Conservation (phyloP, 805 yeast genomes). For the Candida sanyiensis region DNA sequence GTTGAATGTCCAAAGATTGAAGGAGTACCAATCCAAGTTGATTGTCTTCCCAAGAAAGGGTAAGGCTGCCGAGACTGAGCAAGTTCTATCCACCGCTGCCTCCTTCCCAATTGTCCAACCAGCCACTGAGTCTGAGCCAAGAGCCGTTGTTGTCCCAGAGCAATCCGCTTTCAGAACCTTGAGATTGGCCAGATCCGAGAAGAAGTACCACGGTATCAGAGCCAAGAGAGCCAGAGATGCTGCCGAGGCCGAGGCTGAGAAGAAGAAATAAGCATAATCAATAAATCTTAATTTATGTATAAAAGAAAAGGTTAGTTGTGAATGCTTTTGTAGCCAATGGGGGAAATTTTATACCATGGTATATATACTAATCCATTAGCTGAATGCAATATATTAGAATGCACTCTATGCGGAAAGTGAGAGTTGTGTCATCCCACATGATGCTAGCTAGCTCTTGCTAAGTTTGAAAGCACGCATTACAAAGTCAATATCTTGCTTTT, state of each 20-base stretch:
- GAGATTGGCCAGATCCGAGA: conserved; percentile 91
- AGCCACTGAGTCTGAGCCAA: conserved; percentile 66
- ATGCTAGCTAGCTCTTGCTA: too few species aligned
- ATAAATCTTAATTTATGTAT: conserved; percentile 20
- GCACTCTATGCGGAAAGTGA: neutral
- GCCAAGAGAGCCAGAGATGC: conserved; percentile 95
- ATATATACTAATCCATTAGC: too few species aligned
- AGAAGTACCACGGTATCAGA: conserved; percentile 92
- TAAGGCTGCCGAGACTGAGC: conserved; percentile 73
- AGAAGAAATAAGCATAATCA: conserved; percentile 68
- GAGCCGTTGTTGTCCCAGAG: conserved; percentile 72
- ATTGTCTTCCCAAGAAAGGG: conserved; percentile 94
- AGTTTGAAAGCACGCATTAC: too few species aligned
- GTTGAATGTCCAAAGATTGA: conserved; percentile 90
- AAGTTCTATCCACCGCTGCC: conserved; percentile 67
- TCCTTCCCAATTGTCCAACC: conserved; percentile 90
- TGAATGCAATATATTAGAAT: neutral
- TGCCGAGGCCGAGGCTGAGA: conserved; percentile 99
- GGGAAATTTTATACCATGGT: neutral
- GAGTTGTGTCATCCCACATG: neutral
- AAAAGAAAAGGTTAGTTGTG: conserved; percentile 17
- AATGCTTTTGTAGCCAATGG: neutral
- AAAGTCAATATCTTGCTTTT: conserved; percentile 6
- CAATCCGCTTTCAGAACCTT: conserved; percentile 88
- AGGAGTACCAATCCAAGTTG: conserved; percentile 93